Conservation (phyloP, 169 alveolate genomes). For the Plasmodium sp. region DNA sequence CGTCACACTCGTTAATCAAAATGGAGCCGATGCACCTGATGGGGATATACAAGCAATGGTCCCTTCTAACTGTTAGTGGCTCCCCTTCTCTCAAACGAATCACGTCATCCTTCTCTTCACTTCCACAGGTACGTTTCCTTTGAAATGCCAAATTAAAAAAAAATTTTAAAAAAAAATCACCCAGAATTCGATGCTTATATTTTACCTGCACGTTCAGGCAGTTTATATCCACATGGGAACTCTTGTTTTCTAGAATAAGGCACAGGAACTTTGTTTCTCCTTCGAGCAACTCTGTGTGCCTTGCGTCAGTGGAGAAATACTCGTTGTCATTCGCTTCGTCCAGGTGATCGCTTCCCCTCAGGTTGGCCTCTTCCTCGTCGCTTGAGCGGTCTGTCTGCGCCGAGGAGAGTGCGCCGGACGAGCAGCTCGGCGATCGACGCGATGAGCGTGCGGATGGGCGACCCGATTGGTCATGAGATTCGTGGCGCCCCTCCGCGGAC, state of each 20-base stretch:
- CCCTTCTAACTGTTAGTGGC: conserved; percentile 3
- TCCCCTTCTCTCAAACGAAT: background rate
- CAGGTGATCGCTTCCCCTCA: background rate
- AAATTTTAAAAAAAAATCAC: conserved; percentile 35
- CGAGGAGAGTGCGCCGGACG: background rate
- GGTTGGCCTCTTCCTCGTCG: background rate
- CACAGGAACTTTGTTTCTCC: conserved; percentile 73
- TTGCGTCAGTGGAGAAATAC: conserved; percentile 53
- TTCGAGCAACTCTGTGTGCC: conserved; percentile 58
- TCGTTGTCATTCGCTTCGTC: conserved; percentile 3
- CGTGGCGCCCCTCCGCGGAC: background rate
- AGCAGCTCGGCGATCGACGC: background rate
- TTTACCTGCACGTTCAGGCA: conserved; percentile 33
- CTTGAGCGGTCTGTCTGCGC: background rate
- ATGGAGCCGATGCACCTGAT: conserved; percentile 55
- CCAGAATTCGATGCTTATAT: background rate
- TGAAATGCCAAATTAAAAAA: conserved; percentile 55
- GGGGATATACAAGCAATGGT: conserved; percentile 41
- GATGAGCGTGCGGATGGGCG: background rate
- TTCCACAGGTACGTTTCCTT: background rate
- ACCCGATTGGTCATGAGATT: background rate
- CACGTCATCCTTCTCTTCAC: background rate
- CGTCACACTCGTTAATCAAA: conserved; percentile 39
- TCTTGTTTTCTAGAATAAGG: conserved; percentile 28
- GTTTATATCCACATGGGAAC: conserved; percentile 17